Evolutionary conservation across 2,329 filamentous ascomycete genomes (phyloP).

Genomic region (Paracamarosporium sp.): DNA sequence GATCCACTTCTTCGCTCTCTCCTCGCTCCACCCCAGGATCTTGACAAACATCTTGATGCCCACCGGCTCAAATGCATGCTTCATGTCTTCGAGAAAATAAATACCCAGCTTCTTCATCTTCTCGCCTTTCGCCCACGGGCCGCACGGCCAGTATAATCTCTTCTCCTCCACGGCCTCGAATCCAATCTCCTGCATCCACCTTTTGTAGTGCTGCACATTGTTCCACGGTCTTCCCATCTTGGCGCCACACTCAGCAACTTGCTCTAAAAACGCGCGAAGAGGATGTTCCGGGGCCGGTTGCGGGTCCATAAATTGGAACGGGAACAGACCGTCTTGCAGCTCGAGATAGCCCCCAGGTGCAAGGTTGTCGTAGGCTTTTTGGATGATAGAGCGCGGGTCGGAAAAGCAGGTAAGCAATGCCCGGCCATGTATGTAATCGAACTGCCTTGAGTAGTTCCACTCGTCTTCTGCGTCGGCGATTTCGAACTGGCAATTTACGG

Average conservation of each 20-base stretch:
- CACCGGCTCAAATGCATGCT: constrained; percentile 27
- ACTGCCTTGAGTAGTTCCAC: constrained; percentile 60
- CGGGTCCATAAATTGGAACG: constrained; percentile 25
- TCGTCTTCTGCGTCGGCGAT: constrained; percentile 47
- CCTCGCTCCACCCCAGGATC: constrained; percentile 26
- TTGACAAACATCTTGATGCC: constrained; percentile 24
- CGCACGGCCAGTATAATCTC: constrained; percentile 45
- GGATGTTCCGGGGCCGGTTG: constrained; percentile 17
- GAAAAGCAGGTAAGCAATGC: constrained; percentile 58
- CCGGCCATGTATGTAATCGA: constrained; percentile 64
- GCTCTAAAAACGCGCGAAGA: constrained; percentile 14
- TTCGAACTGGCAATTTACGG: constrained; percentile 33
- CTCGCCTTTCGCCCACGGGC: constrained; percentile 52
- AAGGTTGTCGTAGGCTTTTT: constrained; percentile 46
- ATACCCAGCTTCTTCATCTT: constrained; percentile 54
- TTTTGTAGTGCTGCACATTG: constrained; percentile 45
- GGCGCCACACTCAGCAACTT: constrained; percentile 28
- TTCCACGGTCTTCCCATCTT: constrained; percentile 48
- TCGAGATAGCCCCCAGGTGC: constrained; percentile 59
- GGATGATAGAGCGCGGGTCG: constrained; percentile 58
- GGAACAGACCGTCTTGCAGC: constrained; percentile 49
- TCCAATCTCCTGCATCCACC: constrained; percentile 50
- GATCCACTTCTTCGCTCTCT: constrained; percentile 18
- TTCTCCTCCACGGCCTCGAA: constrained; percentile 53
- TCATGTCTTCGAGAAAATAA: constrained; percentile 35